Percentiles rank a stretch among this genome's conserved stretches.
These are phyloP conservation scores for Malus hybrid DNA, from an alignment of 331 rosid species.

Conservation along the genomic window DNA sequence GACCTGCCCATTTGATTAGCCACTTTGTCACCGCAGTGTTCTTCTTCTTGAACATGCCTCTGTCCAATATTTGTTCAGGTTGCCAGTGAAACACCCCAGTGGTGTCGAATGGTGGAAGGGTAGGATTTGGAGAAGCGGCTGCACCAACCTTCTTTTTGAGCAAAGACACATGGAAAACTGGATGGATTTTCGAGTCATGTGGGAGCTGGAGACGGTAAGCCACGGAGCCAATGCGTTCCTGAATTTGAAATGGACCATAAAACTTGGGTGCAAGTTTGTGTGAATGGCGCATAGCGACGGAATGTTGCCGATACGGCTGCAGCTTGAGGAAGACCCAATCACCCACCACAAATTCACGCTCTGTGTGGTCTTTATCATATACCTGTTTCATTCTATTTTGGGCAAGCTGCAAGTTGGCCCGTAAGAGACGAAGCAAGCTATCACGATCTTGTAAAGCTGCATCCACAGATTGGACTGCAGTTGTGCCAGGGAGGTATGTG, in stretches of 20 bases:
- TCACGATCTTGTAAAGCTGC: fast-evolving
- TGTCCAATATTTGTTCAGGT: neutral
- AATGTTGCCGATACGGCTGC: neutral
- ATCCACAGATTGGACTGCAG: neutral
- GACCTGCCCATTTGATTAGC: neutral
- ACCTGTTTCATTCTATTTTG: neutral
- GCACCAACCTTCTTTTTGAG: neutral
- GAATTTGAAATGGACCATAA: neutral
- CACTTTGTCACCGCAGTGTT: neutral
- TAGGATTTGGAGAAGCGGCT: neutral
- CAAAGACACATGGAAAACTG: neutral
- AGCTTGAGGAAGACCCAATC: neutral
- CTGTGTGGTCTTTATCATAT: neutral
- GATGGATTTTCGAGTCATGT: fast-evolving
- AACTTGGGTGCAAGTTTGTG: neutral
- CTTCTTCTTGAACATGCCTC: neutral
- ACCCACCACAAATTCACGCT: neutral
- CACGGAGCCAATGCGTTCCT: neutral
- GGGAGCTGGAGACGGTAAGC: neutral
- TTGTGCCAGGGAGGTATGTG: neutral
- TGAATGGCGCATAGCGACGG: neutral
- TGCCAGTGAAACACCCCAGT: neutral
- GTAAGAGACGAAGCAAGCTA: fast-evolving
- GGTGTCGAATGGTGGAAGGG: neutral
- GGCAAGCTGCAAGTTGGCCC: fast-evolving